Base-by-base conservation (phyloP, 768 basidiomycete species). In the Trametes cubensis region DNA sequence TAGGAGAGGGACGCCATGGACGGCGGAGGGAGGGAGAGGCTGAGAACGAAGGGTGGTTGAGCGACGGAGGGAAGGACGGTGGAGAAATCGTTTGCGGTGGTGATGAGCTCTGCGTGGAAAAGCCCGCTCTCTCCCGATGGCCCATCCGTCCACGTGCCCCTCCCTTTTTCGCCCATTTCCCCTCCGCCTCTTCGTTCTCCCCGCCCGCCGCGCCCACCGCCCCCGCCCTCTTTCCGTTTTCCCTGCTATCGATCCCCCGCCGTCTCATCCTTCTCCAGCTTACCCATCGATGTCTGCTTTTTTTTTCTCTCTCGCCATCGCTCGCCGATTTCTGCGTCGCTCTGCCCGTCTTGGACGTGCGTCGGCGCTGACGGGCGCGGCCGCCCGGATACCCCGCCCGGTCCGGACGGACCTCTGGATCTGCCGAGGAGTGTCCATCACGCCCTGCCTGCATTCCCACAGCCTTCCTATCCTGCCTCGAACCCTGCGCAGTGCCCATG, bases 91-190 rank as follows among this genome's bases (percentile, higher is more conserved):
- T 42, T 30, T 45, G 62, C 62, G 57, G 62, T 25, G 56, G 20
- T 55, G 52, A 34, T 34, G 34, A 5, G 58, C 20, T n/a, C 30
- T 26, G 48, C 38, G 39, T 40, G 38, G 49, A 40, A 51, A 45
- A 28, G 48, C 58, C 63, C 63, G 63, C 63, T 51, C 52, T 60
- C 51, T 38, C 48, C 63, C 63, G 58, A 55, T 38, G 41, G 30
- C 45, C 28, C 45, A 47, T 38, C 48, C 38, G 61, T 34, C 50
- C 50, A 47, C 62, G 50, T 58, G 62, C 50, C 25, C 48, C 5
- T 49, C 7, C 25, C 46, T 40, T 40, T 47, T 41, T 54, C n/a
- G 13, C 59, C 39, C 40, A n/a, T 48, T 20, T 39, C 26, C 45
- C 45, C 39, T 23, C 46, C 38, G 46, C 38, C 47, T 41, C 46